A percentile compares a stretch with the other conserved stretches of the same genome.
phyloP scores from a whole-genome alignment of 768 basidiomycete genomes.

The Trametes sanguinea region DNA sequence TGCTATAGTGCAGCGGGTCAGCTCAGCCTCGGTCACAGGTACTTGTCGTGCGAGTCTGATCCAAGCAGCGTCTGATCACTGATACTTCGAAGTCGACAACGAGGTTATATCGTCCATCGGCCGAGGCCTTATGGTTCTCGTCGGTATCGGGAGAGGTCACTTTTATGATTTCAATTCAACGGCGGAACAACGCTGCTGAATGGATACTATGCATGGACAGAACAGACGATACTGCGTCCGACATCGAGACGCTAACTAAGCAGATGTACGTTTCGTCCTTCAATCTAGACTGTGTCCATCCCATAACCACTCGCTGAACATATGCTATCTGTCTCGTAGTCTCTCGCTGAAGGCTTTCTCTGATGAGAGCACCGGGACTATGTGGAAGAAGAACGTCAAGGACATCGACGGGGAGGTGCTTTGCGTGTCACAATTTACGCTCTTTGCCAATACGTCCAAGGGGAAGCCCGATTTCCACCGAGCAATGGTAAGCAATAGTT shows the following conservation, averaged over 20 bases:
- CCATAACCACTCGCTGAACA: not conserved
- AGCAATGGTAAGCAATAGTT: constrained; percentile 69
- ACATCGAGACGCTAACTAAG: constrained; percentile 71
- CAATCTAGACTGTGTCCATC: not conserved
- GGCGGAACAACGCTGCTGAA: constrained; percentile 22
- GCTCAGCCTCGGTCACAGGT: constrained; percentile 86
- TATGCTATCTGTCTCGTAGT: constrained; percentile 38
- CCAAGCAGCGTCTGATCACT: not conserved
- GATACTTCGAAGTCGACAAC: constrained; percentile 60
- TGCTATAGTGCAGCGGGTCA: constrained; percentile 82
- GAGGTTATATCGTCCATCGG: constrained; percentile 81
- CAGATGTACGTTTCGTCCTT: constrained; percentile 64
- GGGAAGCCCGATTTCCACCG: constrained; percentile 93
- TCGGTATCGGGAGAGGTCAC: constrained; percentile 82
- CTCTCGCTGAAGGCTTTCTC: constrained; percentile 75
- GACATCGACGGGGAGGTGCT: constrained; percentile 90
- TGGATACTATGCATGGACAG: constrained; percentile 26
- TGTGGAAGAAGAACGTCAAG: constrained; percentile 89
- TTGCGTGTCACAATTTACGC: constrained; percentile 93
- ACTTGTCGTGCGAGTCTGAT: constrained; percentile 8
- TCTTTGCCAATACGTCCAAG: constrained; percentile 84
- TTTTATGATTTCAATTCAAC: constrained; percentile 4
- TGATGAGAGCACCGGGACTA: constrained; percentile 51
- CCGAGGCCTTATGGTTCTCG: constrained; percentile 83
- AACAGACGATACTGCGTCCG: constrained; percentile 78